Evolutionary conservation across 352 stramenopile species (phyloP).

Genomic region (Phytophthora aleatoria): DNA sequence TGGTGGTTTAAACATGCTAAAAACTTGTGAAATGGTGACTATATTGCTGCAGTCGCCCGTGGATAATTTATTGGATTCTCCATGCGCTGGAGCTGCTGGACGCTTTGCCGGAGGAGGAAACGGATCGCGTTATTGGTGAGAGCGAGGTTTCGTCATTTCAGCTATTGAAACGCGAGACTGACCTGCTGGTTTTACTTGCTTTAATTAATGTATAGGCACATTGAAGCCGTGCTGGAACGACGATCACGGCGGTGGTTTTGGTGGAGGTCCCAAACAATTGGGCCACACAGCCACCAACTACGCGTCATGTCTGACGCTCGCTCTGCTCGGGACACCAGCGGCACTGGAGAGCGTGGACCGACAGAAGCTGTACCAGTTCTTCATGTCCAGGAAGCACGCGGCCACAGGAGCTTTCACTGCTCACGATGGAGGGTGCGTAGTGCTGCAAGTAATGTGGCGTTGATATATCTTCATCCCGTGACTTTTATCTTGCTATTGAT

Average conservation of each 20-base stretch:
- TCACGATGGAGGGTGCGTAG: conserved; percentile 92
- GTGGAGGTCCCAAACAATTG: conserved; percentile 91
- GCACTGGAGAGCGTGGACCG: conserved; percentile 83
- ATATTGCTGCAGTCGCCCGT: conserved; percentile 84
- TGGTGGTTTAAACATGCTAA: not conserved
- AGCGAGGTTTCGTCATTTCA: not conserved
- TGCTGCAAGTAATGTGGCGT: not conserved
- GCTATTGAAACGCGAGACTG: not conserved
- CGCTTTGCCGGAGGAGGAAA: conserved; percentile 54
- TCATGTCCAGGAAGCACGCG: conserved; percentile 88
- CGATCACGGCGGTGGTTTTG: conserved; percentile 89
- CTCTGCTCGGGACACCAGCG: conserved; percentile 88
- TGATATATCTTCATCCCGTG: not conserved
- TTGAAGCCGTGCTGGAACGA: conserved; percentile 71
- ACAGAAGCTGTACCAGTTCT: conserved; percentile 87
- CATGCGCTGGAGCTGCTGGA: conserved; percentile 95
- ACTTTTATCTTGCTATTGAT: not conserved
- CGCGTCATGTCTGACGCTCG: conserved; percentile 93
- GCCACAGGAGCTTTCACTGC: conserved; percentile 94
- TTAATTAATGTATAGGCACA: conserved; percentile 34
- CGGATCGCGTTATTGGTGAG: conserved; percentile 49
- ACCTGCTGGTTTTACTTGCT: conserved; percentile 2
- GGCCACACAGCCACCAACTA: conserved; percentile 94
- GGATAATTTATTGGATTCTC: conserved; percentile 98
- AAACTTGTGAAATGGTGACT: conserved; percentile 13